Evolutionary conservation across 108 stramenopile species (phyloP).

Genomic region (Fistulifera pelliculosa): DNA sequence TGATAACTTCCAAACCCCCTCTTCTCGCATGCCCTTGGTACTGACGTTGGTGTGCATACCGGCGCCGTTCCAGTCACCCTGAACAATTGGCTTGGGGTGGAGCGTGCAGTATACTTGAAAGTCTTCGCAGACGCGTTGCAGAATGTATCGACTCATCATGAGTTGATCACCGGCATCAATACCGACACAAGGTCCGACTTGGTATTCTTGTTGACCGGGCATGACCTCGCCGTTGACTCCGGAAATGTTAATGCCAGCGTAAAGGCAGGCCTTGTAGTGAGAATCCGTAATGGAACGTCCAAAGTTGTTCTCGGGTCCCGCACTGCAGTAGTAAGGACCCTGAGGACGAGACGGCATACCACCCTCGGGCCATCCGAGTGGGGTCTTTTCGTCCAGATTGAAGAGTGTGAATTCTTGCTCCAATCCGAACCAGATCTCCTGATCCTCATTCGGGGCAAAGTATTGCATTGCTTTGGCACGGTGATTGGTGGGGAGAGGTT

Average conservation of each 20-base stretch:
- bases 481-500: constrained; percentile 75
- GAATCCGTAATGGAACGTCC: constrained; percentile 91
- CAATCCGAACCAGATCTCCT: constrained; percentile 89
- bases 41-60: constrained; percentile 98
- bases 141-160: constrained; percentile 94
- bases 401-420: constrained; percentile 99
- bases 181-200: constrained; percentile 97
- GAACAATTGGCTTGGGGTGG: constrained; percentile 96
- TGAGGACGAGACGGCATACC: constrained; percentile 82
- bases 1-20: constrained; percentile 90
- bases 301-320: constrained; percentile 89
- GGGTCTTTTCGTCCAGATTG: constrained; percentile 86
- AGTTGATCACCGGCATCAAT: constrained; percentile 97
- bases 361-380: constrained; percentile 93
- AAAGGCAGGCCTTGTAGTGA: constrained; percentile 93
- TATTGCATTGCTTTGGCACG: constrained; percentile 67
- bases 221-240: constrained; percentile 98
- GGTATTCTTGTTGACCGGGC: constrained; percentile 98
- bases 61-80: constrained; percentile 99
- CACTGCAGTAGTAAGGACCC: constrained; percentile 97
- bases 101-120: constrained; percentile 94
- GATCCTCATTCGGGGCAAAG: constrained; percentile 71
- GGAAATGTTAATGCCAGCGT: constrained; percentile 89
- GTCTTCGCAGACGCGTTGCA: constrained; percentile 94
- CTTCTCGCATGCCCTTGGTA: constrained; percentile 93